Evolutionary conservation across 257 asterid species (phyloP).

Genomic region (Solanum dulcamara): DNA sequence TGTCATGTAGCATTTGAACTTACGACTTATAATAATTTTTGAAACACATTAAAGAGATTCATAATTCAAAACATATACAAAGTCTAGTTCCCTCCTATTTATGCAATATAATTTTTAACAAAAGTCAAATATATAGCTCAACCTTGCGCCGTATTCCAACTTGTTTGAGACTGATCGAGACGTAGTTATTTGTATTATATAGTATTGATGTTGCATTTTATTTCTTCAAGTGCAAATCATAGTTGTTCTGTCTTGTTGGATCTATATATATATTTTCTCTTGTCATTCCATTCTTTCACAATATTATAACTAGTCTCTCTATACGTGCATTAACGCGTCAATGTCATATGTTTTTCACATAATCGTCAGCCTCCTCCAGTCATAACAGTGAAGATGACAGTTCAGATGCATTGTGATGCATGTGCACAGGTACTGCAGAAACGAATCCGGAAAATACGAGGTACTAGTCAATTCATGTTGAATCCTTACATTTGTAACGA

Average conservation of each 20-base stretch:
- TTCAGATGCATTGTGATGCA: constrained; percentile 88
- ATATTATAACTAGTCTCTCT: not conserved
- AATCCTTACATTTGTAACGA: not conserved
- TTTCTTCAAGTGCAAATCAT: not conserved
- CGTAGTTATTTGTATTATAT: too few species aligned
- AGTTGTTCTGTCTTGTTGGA: not conserved
- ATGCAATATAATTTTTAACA: too few species aligned
- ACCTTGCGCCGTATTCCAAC: too few species aligned
- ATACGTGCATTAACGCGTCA: not conserved
- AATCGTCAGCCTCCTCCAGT: constrained; percentile 58
- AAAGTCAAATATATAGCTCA: too few species aligned
- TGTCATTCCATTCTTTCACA: too few species aligned
- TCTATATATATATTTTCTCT: not conserved
- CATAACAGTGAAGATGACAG: constrained; percentile 49
- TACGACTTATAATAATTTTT: too few species aligned
- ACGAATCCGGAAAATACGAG: constrained; percentile 50
- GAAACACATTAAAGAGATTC: too few species aligned
- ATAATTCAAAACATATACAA: too few species aligned
- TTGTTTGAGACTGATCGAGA: too few species aligned
- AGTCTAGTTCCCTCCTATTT: too few species aligned
- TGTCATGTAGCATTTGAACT: too few species aligned
- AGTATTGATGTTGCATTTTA: not conserved
- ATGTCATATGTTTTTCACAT: not conserved
- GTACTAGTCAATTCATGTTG: constrained; percentile 11
- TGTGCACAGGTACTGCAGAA: constrained; percentile 77